These are phyloP conservation scores for Vigna trinervia DNA, from an alignment of 306 rosid genomes.

Conservation along the genomic window DNA sequence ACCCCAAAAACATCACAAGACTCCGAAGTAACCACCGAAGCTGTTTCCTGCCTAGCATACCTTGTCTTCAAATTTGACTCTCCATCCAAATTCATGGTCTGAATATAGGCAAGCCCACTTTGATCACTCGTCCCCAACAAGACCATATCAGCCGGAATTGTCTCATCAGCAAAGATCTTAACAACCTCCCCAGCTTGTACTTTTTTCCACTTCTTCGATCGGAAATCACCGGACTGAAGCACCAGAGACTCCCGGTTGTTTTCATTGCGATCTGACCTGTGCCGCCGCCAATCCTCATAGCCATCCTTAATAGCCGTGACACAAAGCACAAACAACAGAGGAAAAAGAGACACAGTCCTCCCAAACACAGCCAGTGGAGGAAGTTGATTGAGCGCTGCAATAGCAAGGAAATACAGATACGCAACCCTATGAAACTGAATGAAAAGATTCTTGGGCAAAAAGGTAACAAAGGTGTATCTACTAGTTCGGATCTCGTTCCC, in stretches of 20 bases:
- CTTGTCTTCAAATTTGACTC: conserved; percentile 98
- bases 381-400: conserved; percentile 97
- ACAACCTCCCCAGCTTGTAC: conserved; percentile 90
- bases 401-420: conserved; percentile 89
- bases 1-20: conserved; percentile 66
- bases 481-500: conserved; percentile 91
- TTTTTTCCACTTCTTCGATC: conserved; percentile 71
- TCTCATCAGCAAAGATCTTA: conserved; percentile 79
- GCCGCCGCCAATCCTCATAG: conserved; percentile 97
- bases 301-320: conserved; percentile 98
- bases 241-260: conserved; percentile 83
- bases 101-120: conserved; percentile 95
- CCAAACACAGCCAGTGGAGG: conserved; percentile 98
- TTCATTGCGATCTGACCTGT: conserved; percentile 87
- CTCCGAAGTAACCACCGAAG: conserved; percentile 61
- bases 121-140: conserved; percentile 95
- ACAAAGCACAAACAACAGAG: conserved; percentile 82
- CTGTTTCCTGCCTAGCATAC: conserved; percentile 90
- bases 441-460: conserved; percentile 88
- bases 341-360: conserved; percentile 87
- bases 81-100: conserved; percentile 98
- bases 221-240: conserved; percentile 65
- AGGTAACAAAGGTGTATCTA: conserved; percentile 81
- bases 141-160: conserved; percentile 96
- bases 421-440: conserved; percentile 97